Percentiles rank a stretch among this genome's conserved stretches.
These are phyloP conservation scores for Peronospora belbahrii DNA, from an alignment of 352 stramenopile species.

Conservation along the genomic window DNA sequence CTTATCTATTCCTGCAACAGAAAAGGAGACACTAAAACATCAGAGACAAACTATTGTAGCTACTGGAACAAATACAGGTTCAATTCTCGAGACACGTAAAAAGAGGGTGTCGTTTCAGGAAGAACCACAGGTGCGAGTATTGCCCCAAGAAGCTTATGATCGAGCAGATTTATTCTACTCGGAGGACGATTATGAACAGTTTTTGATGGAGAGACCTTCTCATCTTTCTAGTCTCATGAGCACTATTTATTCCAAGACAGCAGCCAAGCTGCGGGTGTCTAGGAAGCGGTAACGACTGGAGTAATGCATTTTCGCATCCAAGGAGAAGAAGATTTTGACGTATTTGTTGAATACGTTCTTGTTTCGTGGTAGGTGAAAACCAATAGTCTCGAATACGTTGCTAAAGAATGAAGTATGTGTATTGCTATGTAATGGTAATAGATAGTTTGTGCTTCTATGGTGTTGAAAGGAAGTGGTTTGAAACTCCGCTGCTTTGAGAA, in stretches of 20 bases:
- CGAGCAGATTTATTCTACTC: conserved; percentile 50
- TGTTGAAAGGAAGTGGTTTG: too few species aligned
- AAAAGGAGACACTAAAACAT: conserved; percentile 5
- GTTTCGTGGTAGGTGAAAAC: too few species aligned
- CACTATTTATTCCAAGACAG: conserved; percentile 47
- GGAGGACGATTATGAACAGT: conserved; percentile 48
- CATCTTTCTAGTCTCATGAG: conserved; percentile 42
- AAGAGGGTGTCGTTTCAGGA: conserved; percentile 52
- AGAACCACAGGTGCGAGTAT: conserved; percentile 37
- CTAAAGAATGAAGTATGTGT: neutral
- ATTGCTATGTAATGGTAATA: too few species aligned
- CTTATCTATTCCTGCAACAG: neutral
- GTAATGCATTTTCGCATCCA: neutral
- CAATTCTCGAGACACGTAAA: conserved; percentile 14
- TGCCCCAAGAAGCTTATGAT: conserved; percentile 39
- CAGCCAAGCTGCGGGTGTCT: conserved; percentile 44
- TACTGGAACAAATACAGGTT: neutral
- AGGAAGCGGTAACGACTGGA: conserved; percentile 29
- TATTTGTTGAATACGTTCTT: neutral
- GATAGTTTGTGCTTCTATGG: too few species aligned
- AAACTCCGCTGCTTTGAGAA: too few species aligned
- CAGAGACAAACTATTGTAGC: conserved; percentile 8
- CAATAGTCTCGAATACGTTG: neutral
- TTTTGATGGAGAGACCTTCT: conserved; percentile 37
- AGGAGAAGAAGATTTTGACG: neutral